These are phyloP conservation scores for Chlorophyllum brunneum DNA, from an alignment of 768 basidiomycete genomes.

Conservation along the genomic window DNA sequence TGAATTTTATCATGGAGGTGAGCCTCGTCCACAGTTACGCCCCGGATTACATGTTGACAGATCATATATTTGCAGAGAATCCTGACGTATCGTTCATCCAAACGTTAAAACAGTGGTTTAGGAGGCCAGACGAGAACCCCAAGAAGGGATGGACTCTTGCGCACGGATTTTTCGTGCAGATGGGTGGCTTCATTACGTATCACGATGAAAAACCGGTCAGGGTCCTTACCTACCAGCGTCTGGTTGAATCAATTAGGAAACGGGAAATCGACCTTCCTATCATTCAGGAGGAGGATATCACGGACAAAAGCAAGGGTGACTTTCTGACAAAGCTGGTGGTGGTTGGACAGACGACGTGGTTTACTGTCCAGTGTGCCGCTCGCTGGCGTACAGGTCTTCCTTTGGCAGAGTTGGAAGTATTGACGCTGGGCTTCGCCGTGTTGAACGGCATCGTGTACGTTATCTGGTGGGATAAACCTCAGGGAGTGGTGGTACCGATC, in stretches of 20 bases:
- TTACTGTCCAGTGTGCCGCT: constrained; percentile 10
- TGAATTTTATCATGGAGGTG: too few species aligned
- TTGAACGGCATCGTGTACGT: background rate
- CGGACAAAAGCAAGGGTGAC: too few species aligned
- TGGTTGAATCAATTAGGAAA: background rate
- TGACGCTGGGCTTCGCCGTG: background rate
- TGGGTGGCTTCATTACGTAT: constrained; percentile 13
- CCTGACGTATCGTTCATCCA: background rate
- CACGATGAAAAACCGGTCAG: background rate
- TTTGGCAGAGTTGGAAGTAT: background rate
- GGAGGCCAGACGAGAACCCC: background rate
- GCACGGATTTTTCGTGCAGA: constrained; percentile 14
- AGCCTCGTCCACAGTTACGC: too few species aligned
- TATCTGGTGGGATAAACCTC: background rate
- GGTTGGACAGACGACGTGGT: constrained; percentile 21
- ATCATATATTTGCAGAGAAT: too few species aligned
- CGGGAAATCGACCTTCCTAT: background rate
- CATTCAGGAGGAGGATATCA: constrained; percentile 20
- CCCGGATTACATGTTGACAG: too few species aligned
- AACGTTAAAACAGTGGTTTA: background rate
- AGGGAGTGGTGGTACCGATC: background rate
- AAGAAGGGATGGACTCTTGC: constrained; percentile 17
- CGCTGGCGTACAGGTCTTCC: constrained; percentile 24
- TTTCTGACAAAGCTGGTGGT: constrained; percentile 19
- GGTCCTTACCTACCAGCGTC: constrained; percentile 3